Conservation (phyloP, 1,284 basidiomycete genomes). For the Fomes fomentarius region DNA sequence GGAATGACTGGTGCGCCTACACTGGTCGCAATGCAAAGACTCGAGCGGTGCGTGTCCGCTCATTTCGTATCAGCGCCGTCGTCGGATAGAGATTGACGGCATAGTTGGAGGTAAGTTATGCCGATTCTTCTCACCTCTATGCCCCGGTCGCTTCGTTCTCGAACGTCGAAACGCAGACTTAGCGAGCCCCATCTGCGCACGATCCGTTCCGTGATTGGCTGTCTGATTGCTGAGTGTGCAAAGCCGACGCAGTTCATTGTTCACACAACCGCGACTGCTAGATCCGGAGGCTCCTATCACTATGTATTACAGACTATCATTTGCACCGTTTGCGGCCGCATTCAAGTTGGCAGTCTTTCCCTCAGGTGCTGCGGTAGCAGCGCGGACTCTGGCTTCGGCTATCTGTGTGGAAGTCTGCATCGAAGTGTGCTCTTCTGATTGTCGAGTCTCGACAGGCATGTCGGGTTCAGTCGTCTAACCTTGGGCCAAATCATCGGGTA, state of each 20-base stretch:
- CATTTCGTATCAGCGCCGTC: constrained; percentile 8
- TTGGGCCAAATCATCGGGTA: neutral
- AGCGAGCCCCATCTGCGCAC: no score
- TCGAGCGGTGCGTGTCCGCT: constrained; percentile 10
- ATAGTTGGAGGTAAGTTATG: constrained; percentile 6
- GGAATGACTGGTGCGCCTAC: neutral
- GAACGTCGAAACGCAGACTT: no score
- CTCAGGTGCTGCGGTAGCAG: constrained; percentile 13
- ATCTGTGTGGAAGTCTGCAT: constrained; percentile 15
- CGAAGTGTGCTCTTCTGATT: constrained; percentile 17
- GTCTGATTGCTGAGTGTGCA: neutral
- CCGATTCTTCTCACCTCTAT: constrained; percentile 6
- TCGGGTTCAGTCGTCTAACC: neutral
- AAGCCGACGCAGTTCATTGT: neutral
- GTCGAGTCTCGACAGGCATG: constrained; percentile 5
- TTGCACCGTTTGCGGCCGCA: no score
- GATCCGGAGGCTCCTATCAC: neutral
- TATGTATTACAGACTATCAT: no score
- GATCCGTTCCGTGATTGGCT: no score
- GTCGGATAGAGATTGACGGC: constrained; percentile 2
- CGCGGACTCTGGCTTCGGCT: constrained; percentile 17
- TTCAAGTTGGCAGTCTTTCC: neutral
- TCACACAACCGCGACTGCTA: neutral
- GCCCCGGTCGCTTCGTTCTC: no score
- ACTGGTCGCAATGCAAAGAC: constrained; percentile 7